These are phyloP conservation scores for Beauveria sp. DNA, from an alignment of 2,329 filamentous ascomycete species.

Conservation along the genomic window DNA sequence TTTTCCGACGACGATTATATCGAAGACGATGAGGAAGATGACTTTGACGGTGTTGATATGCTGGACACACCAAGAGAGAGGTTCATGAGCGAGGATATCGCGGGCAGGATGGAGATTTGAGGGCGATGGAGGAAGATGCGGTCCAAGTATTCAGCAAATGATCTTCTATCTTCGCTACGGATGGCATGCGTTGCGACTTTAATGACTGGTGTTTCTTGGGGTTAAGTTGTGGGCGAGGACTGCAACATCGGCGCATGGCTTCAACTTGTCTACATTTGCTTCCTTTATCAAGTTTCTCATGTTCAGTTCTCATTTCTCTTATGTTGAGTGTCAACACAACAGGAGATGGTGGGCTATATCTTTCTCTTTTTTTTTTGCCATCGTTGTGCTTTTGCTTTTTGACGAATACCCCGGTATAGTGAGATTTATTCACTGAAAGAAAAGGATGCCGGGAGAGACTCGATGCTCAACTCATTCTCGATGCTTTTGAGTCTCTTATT, in stretches of 20 bases:
- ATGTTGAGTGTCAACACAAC: too few relatives aligned
- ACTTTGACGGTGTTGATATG: conserved; percentile 34
- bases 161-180: not conserved
- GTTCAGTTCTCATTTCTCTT: not conserved
- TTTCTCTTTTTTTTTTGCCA: not conserved
- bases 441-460: not conserved
- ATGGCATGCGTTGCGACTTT: not conserved
- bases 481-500: not conserved
- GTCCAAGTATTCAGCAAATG: not conserved
- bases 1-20: conserved; percentile 45
- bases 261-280: not conserved
- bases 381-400: not conserved
- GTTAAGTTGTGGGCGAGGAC: not conserved
- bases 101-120: conserved; percentile 55
- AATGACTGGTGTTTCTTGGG: not conserved
- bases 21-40: conserved; percentile 38
- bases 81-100: conserved; percentile 56
- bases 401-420: not conserved
- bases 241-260: not conserved
- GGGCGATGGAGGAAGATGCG: not conserved
- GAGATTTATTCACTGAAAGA: not conserved
- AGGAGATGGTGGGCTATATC: too few relatives aligned
- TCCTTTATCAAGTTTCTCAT: not conserved
- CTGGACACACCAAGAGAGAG: conserved; percentile 39
- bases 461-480: not conserved